Conservation (phyloP, 2,329 filamentous ascomycete species). For the Venturiaceae sp. region DNA sequence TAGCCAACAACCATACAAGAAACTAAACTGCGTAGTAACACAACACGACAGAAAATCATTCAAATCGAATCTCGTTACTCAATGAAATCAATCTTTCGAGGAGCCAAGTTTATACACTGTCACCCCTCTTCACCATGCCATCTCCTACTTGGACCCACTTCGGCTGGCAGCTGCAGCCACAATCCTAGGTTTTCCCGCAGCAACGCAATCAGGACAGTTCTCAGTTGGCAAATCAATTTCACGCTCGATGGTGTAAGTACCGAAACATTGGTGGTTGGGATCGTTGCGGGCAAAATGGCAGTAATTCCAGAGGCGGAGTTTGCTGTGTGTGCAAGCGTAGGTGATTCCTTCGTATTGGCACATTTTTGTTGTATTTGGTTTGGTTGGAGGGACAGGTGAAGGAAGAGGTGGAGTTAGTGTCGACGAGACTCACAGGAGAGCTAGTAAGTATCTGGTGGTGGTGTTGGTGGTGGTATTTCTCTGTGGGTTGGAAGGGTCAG, state of each 20-base stretch:
- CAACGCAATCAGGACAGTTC: constrained; percentile 40
- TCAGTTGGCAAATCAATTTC: constrained; percentile 48
- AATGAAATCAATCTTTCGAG: too few relatives aligned
- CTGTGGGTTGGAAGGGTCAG: too few relatives aligned
- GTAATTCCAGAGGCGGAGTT: constrained; percentile 52
- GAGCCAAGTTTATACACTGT: too few relatives aligned
- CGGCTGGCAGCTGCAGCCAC: too few relatives aligned
- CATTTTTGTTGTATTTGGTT: constrained; percentile 34
- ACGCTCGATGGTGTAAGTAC: constrained; percentile 53
- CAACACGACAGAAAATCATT: neutral
- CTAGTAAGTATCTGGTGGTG: too few relatives aligned
- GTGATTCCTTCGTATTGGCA: constrained; percentile 62
- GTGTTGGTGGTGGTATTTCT: too few relatives aligned
- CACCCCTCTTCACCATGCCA: neutral
- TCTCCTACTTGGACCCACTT: neutral
- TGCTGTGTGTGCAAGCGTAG: constrained; percentile 54
- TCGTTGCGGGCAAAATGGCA: constrained; percentile 71
- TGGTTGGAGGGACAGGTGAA: neutral
- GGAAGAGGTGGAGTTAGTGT: neutral
- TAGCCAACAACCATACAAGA: neutral
- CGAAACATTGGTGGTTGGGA: constrained; percentile 57
- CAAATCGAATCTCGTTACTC: too few relatives aligned
- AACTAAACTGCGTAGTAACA: too few relatives aligned
- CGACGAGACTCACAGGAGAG: too few relatives aligned
- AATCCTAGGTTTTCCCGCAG: neutral